These are phyloP conservation scores for Eucalyptus tenuipes DNA, from an alignment of 345 rosid species.

Conservation along the genomic window DNA sequence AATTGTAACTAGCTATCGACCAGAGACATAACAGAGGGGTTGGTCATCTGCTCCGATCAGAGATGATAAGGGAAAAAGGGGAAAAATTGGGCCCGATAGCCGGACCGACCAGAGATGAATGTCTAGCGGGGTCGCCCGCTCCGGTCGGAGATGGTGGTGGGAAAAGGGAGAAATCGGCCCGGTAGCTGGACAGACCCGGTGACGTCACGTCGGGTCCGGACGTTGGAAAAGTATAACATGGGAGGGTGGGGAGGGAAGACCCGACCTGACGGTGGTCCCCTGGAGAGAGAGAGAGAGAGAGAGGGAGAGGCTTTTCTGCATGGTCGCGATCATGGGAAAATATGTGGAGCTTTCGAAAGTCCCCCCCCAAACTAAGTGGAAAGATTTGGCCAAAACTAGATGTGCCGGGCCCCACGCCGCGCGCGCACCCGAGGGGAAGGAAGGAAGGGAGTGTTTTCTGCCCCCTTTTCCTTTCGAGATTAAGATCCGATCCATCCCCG, in stretches of 20 bases:
- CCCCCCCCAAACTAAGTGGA: background rate
- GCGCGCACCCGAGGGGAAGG: no score
- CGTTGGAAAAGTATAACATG: background rate
- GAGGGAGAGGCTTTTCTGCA: background rate
- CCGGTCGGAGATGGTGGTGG: accelerated
- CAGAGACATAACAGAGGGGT: accelerated
- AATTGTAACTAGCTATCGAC: accelerated
- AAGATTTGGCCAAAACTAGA: constrained; percentile 1
- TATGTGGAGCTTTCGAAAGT: constrained; percentile 1
- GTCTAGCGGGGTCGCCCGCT: accelerated
- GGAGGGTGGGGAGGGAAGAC: background rate
- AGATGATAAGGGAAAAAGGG: accelerated
- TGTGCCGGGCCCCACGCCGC: background rate
- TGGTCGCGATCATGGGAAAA: background rate
- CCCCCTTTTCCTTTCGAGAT: background rate
- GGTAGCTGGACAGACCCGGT: background rate
- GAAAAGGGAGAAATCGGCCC: background rate
- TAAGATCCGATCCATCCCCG: background rate
- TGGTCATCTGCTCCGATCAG: accelerated
- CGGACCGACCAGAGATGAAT: accelerated
- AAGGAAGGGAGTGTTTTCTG: no score
- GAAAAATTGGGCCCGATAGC: background rate
- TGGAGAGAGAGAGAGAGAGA: no score
- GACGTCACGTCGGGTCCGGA: background rate
- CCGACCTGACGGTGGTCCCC: constrained; percentile 1